Base-by-base conservation (phyloP, 176 grass and related monocot genomes). In the Coix lacrymajobi region DNA sequence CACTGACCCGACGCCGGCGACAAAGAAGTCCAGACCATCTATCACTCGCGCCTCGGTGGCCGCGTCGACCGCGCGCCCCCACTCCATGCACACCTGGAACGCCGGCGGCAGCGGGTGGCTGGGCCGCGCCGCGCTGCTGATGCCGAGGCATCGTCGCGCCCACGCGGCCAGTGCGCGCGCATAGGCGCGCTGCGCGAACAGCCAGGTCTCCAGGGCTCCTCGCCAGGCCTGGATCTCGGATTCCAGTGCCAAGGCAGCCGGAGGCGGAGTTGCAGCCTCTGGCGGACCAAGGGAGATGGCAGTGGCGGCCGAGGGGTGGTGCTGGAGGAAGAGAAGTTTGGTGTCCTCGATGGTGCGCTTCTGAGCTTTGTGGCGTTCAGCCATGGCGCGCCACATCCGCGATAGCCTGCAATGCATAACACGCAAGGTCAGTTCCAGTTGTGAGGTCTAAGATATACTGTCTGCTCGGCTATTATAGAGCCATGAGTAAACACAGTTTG, bases 21-120 rank as follows among this genome's bases (percentile, higher is more conserved):
- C 83, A 67, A 99, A 99, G 78, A 99, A 92, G 70, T 99, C 96
- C 17, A 99, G 77, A 56, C 91, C 96, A 15, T 99, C 96, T 69
- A 96, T 93, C 66, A 91, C 96, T 48, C 57, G 82, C 31, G 89
- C 89, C 89, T 93, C 96, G n/a, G 82, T 90, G 73, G 81, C 91
- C 29, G 73, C 73, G 14, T 98, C 96, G 3, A 92, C 71, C 30
- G 82, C 65, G 26, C 38, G 85, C 1, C 73, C 90, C 93, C 93
- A 98, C 63, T 92, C 85, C 82, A 89, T 89, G 87, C 91, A 98
- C 49, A 16, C 81, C n/a, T 31, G 22, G 82, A 92, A 92, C 64
- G 90, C 84, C 80, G 82, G 73, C 19, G n/a, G 89, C 28, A 80
- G 79, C 4, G 79, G 14, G 8, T 44, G 36, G 38, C 39, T 25